These are phyloP conservation scores for Lactuca sativa DNA, from an alignment of 129 eudicot species.

Conservation along the genomic window DNA sequence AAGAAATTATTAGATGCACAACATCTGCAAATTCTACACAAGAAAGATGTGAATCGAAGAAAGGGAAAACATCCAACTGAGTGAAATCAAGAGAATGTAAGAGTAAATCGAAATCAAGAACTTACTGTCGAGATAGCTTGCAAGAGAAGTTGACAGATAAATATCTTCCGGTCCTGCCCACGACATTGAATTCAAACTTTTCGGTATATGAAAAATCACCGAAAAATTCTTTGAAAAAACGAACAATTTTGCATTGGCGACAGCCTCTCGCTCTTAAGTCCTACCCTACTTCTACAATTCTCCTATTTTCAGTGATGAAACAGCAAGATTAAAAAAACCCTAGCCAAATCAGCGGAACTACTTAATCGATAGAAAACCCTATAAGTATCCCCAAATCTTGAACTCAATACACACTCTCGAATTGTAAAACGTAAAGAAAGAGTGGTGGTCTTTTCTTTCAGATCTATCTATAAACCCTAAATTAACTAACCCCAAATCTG, in stretches of 20 bases:
- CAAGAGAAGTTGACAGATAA: constrained; percentile 87
- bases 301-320: not conserved
- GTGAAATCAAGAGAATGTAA: not conserved
- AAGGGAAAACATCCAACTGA: not conserved
- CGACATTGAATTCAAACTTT: constrained; percentile 62
- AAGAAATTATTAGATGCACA: not conserved
- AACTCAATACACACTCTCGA: constrained; percentile 11
- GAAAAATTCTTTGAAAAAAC: constrained; percentile 26
- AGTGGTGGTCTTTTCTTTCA: constrained; percentile 5
- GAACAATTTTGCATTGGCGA: constrained; percentile 57
- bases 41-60: not conserved
- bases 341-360: constrained; percentile 7
- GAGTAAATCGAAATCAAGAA: not conserved
- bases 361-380: not conserved
- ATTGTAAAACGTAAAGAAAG: constrained; percentile 11
- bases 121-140: constrained; percentile 93
- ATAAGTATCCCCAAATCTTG: constrained; percentile 1
- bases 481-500: constrained; percentile 49
- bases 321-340: constrained; percentile 25
- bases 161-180: constrained; percentile 96
- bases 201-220: constrained; percentile 55
- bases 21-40: constrained; percentile 13
- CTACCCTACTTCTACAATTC: constrained; percentile 2
- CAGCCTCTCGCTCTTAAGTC: constrained; percentile 20
- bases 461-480: constrained; percentile 48